Evolutionary conservation across 2,329 filamentous ascomycete genomes (phyloP).

Genomic region (Epichloe brachyelytri): DNA sequence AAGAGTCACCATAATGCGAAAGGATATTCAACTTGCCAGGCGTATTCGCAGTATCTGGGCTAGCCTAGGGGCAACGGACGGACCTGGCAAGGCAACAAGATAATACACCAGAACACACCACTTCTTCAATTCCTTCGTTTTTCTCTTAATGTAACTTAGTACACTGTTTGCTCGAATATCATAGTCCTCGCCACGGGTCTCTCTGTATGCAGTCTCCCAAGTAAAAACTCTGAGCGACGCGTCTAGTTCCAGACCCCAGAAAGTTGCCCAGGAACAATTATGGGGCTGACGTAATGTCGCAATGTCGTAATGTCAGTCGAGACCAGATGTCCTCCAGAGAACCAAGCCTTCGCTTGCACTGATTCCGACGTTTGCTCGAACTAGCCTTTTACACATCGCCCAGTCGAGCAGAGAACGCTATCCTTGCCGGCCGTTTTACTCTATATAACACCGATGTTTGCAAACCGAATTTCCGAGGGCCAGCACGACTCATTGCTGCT

Average conservation of each 20-base stretch:
- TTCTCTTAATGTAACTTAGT: background rate
- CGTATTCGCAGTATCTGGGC: constrained; percentile 70
- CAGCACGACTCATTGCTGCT: constrained; percentile 11
- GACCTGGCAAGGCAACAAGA: constrained; percentile 35
- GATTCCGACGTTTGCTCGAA: no score
- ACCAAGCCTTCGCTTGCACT: background rate
- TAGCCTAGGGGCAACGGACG: background rate
- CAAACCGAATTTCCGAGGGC: background rate
- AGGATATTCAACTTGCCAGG: constrained; percentile 88
- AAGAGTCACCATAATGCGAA: constrained; percentile 93
- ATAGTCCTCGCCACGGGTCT: no score
- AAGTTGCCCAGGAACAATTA: background rate
- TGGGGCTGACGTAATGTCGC: background rate
- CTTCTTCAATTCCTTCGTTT: no score
- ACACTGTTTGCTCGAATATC: background rate
- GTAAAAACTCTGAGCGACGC: background rate
- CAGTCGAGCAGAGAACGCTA: background rate
- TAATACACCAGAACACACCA: no score
- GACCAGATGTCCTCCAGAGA: no score
- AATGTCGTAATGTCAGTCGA: background rate
- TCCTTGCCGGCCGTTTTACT: background rate
- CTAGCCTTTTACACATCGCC: no score
- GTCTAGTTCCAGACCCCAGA: background rate
- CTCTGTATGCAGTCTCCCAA: no score
- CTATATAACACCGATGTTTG: background rate